Evolutionary conservation across 2,329 filamentous ascomycete genomes (phyloP).

Genomic region (Blastomyces emzantsi): DNA sequence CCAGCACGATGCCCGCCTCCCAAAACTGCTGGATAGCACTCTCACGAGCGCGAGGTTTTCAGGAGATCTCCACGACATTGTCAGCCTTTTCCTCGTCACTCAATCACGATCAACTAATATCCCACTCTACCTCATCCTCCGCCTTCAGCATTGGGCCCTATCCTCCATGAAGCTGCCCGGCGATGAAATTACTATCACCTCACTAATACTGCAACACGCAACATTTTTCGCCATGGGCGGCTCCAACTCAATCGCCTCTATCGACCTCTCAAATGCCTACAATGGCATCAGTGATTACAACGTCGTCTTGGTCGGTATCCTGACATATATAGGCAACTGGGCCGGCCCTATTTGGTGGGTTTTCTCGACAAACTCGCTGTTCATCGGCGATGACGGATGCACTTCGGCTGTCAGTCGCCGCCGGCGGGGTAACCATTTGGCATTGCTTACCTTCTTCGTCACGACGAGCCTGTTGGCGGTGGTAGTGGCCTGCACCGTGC

Average conservation of each 20-base stretch:
- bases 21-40: neutral
- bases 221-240: conserved; percentile 88
- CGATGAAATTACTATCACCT: conserved; percentile 57
- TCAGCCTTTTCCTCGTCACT: conserved; percentile 71
- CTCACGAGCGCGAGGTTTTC: conserved; percentile 18
- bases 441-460: conserved; percentile 61
- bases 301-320: conserved; percentile 64
- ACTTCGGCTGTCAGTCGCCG: conserved; percentile 25
- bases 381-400: conserved; percentile 31
- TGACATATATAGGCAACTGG: conserved; percentile 90
- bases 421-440: conserved; percentile 26
- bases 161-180: conserved; percentile 33
- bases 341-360: conserved; percentile 83
- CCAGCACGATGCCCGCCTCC: neutral
- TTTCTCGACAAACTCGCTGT: conserved; percentile 45
- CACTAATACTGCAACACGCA: conserved; percentile 66
- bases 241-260: conserved; percentile 89
- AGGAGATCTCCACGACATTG: conserved; percentile 53
- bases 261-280: conserved; percentile 90
- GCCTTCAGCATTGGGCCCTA: conserved; percentile 50
- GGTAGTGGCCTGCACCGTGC: conserved; percentile 76
- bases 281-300: conserved; percentile 82
- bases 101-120: conserved; percentile 81
- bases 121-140: conserved; percentile 71
- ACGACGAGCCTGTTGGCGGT: conserved; percentile 58